Conservation (phyloP, 202 grass and related monocot genomes). For the Setaria italica region DNA sequence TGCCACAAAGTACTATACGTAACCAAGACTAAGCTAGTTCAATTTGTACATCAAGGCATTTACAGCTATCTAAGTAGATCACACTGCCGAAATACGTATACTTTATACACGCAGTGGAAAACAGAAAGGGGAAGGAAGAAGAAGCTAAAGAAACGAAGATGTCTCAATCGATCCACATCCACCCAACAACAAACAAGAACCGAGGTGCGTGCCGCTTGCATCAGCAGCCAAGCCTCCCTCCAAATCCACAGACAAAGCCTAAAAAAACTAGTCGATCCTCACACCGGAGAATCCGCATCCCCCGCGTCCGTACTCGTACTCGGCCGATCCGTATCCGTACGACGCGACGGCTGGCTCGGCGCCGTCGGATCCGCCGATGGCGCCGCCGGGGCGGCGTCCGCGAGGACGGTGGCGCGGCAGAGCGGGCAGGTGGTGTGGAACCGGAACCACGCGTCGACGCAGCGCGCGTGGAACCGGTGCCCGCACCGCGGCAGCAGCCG, state of each 20-base stretch:
- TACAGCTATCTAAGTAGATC: too few species aligned
- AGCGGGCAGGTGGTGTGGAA: conserved; percentile 64
- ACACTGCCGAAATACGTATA: too few species aligned
- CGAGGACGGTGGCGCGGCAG: conserved; percentile 54
- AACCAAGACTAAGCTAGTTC: too few species aligned
- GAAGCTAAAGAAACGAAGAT: neutral
- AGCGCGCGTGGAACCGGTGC: conserved; percentile 64
- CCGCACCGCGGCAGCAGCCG: conserved; percentile 57
- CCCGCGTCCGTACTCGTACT: neutral
- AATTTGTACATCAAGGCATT: too few species aligned
- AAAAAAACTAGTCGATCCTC: neutral
- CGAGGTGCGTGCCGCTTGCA: neutral
- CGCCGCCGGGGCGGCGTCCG: too few species aligned
- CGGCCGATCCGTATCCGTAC: neutral
- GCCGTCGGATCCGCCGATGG: too few species aligned
- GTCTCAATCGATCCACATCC: neutral
- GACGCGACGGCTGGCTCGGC: neutral
- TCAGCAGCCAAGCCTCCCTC: neutral
- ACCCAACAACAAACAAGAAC: neutral
- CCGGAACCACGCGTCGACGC: conserved; percentile 68
- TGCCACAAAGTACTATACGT: too few species aligned
- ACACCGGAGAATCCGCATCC: neutral
- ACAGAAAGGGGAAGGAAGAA: neutral
- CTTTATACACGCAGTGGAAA: too few species aligned
- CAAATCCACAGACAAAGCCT: neutral